Percentiles rank a stretch among this genome's conserved stretches.
Evolutionary conservation across 257 asterid genomes (phyloP).

Genomic region (Gardenia jasminoides): DNA sequence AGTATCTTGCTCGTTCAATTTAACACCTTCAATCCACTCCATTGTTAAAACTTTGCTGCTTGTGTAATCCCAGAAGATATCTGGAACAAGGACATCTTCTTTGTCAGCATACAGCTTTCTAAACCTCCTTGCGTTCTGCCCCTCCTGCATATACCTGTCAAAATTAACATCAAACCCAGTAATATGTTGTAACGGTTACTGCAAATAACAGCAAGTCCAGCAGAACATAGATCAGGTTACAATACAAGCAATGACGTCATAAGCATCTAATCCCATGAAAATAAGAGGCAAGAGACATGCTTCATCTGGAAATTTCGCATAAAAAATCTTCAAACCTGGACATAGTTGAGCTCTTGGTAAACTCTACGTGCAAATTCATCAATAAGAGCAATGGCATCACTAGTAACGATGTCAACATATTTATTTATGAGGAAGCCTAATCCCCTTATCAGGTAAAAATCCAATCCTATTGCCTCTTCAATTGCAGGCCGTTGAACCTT

Average conservation of each 20-base stretch:
- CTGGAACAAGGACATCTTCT: constrained; percentile 94
- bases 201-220: not conserved
- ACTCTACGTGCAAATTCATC: constrained; percentile 97
- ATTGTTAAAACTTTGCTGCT: constrained; percentile 91
- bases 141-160: constrained; percentile 87
- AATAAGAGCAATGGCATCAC: constrained; percentile 87
- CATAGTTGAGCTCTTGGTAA: constrained; percentile 96
- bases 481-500: constrained; percentile 98
- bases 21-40: constrained; percentile 99
- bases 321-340: constrained; percentile 61
- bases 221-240: not conserved
- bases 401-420: constrained; percentile 69
- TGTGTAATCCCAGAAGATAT: constrained; percentile 96
- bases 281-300: not conserved
- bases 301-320: not conserved
- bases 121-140: constrained; percentile 96
- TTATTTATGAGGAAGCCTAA: constrained; percentile 77
- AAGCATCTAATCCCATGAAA: not conserved
- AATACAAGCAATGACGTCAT: not conserved
- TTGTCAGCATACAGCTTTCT: constrained; percentile 95
- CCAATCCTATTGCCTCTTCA: constrained; percentile 89
- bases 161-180: constrained; percentile 56
- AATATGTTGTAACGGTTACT: constrained; percentile 17
- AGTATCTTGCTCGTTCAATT: constrained; percentile 87
- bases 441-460: constrained; percentile 87